Evolutionary conservation across 257 asterid species (phyloP).

Genomic region (Gentiana dahurica): DNA sequence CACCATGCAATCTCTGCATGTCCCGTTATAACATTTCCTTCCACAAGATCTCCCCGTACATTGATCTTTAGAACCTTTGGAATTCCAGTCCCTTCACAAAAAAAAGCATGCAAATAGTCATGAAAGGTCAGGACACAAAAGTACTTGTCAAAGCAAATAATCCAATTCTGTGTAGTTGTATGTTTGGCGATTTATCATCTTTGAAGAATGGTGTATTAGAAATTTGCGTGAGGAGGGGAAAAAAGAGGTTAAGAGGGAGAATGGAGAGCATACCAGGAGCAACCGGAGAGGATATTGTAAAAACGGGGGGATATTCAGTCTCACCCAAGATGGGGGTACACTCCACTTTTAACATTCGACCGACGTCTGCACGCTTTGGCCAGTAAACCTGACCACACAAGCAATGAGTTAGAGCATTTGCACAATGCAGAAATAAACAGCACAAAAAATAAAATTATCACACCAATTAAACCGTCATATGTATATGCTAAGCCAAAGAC

Average conservation of each 20-base stretch:
- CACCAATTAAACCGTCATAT: neutral
- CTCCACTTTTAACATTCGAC: constrained; percentile 78
- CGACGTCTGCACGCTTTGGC: constrained; percentile 67
- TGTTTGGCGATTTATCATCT: too few species aligned
- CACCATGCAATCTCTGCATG: constrained; percentile 91
- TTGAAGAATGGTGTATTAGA: too few species aligned
- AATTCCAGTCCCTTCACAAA: constrained; percentile 65
- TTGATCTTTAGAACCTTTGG: constrained; percentile 88
- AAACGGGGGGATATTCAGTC: constrained; percentile 49
- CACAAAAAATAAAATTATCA: too few species aligned
- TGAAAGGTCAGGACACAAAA: too few species aligned
- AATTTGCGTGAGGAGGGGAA: too few species aligned
- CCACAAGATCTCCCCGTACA: constrained; percentile 72
- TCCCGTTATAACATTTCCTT: constrained; percentile 75
- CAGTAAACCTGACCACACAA: constrained; percentile 47
- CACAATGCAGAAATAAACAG: neutral
- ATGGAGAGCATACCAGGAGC: constrained; percentile 53
- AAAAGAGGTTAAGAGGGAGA: neutral
- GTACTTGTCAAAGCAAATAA: too few species aligned
- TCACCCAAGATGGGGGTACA: constrained; percentile 72
- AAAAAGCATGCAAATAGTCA: neutral
- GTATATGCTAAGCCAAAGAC: constrained; percentile 2
- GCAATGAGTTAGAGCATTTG: neutral
- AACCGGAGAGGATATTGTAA: constrained; percentile 82
- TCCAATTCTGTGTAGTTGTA: too few species aligned